These are phyloP conservation scores for Spinacia oleracea DNA, from an alignment of 179 eudicot species.

Conservation along the genomic window DNA sequence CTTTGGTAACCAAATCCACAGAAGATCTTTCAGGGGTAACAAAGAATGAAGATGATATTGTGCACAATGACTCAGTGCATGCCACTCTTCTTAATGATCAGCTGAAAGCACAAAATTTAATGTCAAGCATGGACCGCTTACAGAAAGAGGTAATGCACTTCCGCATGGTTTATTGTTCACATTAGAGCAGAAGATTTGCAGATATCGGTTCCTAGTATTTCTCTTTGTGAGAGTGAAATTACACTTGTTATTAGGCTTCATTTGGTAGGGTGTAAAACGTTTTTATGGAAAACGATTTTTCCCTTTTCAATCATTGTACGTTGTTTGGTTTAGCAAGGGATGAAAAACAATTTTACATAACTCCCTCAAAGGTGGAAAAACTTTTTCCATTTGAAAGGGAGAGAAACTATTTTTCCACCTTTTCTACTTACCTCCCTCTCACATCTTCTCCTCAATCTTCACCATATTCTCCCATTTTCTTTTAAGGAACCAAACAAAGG, in stretches of 20 bases:
- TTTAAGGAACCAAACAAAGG: too few relatives aligned
- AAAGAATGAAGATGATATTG: constrained; percentile 24
- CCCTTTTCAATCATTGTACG: too few relatives aligned
- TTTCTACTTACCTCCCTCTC: too few relatives aligned
- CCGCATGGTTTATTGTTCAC: neutral
- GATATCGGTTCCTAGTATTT: neutral
- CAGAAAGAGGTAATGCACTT: constrained; percentile 67
- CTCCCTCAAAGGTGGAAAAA: too few relatives aligned
- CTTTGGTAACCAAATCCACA: constrained; percentile 29
- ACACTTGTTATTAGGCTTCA: neutral
- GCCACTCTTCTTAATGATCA: constrained; percentile 36
- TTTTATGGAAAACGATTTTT: too few relatives aligned
- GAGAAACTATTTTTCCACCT: too few relatives aligned
- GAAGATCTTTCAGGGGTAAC: constrained; percentile 31
- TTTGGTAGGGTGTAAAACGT: too few relatives aligned
- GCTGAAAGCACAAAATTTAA: constrained; percentile 47
- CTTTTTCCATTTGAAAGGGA: too few relatives aligned
- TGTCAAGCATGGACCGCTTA: constrained; percentile 72
- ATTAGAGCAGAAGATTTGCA: neutral
- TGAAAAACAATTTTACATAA: too few relatives aligned
- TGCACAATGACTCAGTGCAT: constrained; percentile 31
- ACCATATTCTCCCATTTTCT: too few relatives aligned
- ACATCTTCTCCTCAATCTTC: too few relatives aligned
- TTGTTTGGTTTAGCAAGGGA: too few relatives aligned
- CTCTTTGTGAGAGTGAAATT: neutral